Evolutionary conservation across 2,329 filamentous ascomycete species (phyloP), one percentile per base, ranked within the genome.

Genomic region (Colletotrichum costaricense): DNA sequence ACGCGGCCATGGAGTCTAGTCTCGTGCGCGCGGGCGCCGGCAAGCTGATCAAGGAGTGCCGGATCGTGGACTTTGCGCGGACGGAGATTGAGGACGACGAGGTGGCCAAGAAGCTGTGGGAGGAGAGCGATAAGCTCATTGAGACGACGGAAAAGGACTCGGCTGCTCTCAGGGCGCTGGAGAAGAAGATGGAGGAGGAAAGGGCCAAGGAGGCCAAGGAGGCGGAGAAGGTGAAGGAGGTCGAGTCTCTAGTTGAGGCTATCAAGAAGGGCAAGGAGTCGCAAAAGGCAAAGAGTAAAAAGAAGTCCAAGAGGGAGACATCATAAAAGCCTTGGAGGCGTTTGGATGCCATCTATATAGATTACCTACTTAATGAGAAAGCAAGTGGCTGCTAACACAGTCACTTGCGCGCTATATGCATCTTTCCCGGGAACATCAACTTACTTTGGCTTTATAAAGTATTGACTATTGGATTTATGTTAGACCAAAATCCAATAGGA

Each of bases 1-100:
- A 92, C 76, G 95, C 95, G 0, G 92, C 92, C 2, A 97, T 98
- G 94, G 95, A 98, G 68, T 89, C 89, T 2, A 86, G 88, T 3
- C 90, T 95, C 63, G 91, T 89, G 4, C 88, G 92, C 42, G 57
- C 55, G 2, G 60, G 58, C 38, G 94, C 94, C 9, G 94, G 93
- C 0, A 92, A 89, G 79, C 80, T 97, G 62, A 88, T 99, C 80
- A 98, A 98, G 83, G 97, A 98, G 82, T 98, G 96, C 80, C 91
- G 90, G 77, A 90, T 94, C 79, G 88, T 95, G 22, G 90, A 93
- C 75, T 93, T 91, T 81, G 88, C 92, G 30, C 88, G 94, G 66
- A 86, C 85, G 30, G 95, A 98, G 78, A 88, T 98, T 57, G 88
- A 89, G 76, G 93, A 97, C 79, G 95, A 97, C 76, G 89, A 89